These are phyloP conservation scores for Pythium aquatile DNA, from an alignment of 352 stramenopile species.

Conservation along the genomic window DNA sequence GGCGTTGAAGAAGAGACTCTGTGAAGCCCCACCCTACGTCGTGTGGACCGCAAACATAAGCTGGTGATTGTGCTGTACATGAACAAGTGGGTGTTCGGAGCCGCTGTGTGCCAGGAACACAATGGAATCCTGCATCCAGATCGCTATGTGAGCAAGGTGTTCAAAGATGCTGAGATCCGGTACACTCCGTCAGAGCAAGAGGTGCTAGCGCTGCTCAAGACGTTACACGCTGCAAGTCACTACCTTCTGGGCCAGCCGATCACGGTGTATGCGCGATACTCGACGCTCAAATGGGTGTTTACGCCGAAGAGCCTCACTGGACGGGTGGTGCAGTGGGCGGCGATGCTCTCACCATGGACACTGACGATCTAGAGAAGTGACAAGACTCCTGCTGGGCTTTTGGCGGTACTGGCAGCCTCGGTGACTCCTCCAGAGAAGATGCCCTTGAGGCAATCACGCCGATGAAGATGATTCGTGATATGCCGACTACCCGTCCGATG, in stretches of 20 bases:
- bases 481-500: slow-evolving; percentile 11
- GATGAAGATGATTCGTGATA: slow-evolving; percentile 9
- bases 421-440: background rate
- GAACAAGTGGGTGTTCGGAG: slow-evolving; percentile 22
- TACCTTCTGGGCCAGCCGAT: slow-evolving; percentile 14
- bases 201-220: slow-evolving; percentile 21
- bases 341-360: slow-evolving; percentile 17
- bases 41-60: background rate
- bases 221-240: background rate
- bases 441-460: slow-evolving; percentile 13
- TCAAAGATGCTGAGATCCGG: slow-evolving; percentile 17
- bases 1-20: slow-evolving; percentile 11
- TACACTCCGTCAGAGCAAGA: slow-evolving; percentile 18
- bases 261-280: slow-evolving; percentile 16
- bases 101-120: slow-evolving; percentile 16
- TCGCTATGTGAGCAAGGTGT: slow-evolving; percentile 20
- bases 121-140: slow-evolving; percentile 17
- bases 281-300: slow-evolving; percentile 26
- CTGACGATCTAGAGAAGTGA: slow-evolving; percentile 20
- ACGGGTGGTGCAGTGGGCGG: slow-evolving; percentile 15
- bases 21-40: slow-evolving; percentile 11
- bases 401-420: slow-evolving; percentile 13
- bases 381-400: background rate
- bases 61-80: slow-evolving; percentile 15
- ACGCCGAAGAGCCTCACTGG: slow-evolving; percentile 17